These are phyloP conservation scores for sweet orange (Citrus sinensis) DNA, from an alignment of 345 rosid genomes.

Conservation along the genomic window DNA sequence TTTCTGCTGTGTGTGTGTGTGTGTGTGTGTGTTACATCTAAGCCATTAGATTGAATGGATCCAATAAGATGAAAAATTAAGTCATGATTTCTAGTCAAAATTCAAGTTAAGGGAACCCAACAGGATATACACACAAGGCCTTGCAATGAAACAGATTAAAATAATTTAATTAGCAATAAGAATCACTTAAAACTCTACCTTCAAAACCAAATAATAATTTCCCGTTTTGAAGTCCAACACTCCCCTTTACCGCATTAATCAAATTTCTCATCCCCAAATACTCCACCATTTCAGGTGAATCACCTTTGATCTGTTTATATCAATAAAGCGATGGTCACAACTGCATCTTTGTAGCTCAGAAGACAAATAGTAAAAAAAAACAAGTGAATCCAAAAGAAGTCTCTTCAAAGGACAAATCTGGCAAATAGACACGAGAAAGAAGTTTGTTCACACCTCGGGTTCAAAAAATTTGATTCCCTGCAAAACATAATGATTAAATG, in stretches of 20 bases:
- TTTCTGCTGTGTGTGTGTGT: no score
- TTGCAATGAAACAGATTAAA: constrained; percentile 13
- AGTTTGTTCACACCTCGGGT: constrained; percentile 71
- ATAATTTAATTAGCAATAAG: constrained; percentile 4
- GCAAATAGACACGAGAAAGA: constrained; percentile 10
- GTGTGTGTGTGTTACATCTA: no score
- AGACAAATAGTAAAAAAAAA: not conserved
- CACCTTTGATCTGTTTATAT: constrained; percentile 80
- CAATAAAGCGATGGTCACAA: constrained; percentile 8
- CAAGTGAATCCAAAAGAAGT: not conserved
- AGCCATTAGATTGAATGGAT: no score
- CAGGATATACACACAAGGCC: no score
- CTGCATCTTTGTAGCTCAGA: not conserved
- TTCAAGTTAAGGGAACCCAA: no score
- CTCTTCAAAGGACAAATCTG: constrained; percentile 13
- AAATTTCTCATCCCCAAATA: constrained; percentile 82
- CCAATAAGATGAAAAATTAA: no score
- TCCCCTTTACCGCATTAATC: constrained; percentile 64
- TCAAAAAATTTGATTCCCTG: constrained; percentile 98
- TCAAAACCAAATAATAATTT: constrained; percentile 72
- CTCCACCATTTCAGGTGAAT: constrained; percentile 92
- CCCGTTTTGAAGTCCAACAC: constrained; percentile 73
- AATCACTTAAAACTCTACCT: constrained; percentile 34
- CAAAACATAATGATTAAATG: constrained; percentile 18
- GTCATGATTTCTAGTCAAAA: no score